phyloP scores from a whole-genome alignment of 768 basidiomycete species.

The Collybia sordida region DNA sequence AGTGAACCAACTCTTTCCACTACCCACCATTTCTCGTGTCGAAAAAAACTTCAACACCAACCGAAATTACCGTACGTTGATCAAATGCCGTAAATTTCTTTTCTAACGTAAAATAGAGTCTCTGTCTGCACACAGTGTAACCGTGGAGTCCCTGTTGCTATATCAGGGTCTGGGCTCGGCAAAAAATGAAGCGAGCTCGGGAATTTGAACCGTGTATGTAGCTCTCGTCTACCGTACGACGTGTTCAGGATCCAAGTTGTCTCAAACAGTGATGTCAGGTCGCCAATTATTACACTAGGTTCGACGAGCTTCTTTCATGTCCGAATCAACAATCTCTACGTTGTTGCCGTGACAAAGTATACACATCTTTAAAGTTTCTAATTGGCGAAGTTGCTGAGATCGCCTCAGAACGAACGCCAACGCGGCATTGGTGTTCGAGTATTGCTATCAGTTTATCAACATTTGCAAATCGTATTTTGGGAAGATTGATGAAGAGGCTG shows the following conservation, averaged over 20 bases:
- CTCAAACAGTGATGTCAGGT: constrained; percentile 94
- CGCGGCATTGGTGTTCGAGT: constrained; percentile 97
- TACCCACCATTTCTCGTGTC: too few relatives aligned
- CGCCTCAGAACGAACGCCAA: constrained; percentile 85
- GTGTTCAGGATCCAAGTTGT: constrained; percentile 99
- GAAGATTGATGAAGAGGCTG: constrained; percentile 95
- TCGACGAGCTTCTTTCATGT: constrained; percentile 99
- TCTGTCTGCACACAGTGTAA: too few relatives aligned
- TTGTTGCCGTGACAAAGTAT: constrained; percentile 95
- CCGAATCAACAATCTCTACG: constrained; percentile 90
- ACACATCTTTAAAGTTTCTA: constrained; percentile 19
- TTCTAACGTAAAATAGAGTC: too few relatives aligned
- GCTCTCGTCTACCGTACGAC: too few relatives aligned
- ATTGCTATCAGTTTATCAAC: constrained; percentile 93
- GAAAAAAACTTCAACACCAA: too few relatives aligned
- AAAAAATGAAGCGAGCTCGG: too few relatives aligned
- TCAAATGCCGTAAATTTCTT: too few relatives aligned
- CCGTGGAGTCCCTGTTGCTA: too few relatives aligned
- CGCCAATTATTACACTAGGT: constrained; percentile 95
- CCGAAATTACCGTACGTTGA: too few relatives aligned
- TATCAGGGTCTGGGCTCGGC: too few relatives aligned
- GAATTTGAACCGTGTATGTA: too few relatives aligned
- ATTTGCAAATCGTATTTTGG: constrained; percentile 97
- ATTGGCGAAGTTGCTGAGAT: not conserved
- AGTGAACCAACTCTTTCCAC: too few relatives aligned